These are phyloP conservation scores for Prunus mume DNA, from an alignment of 306 rosid species.

Conservation along the genomic window DNA sequence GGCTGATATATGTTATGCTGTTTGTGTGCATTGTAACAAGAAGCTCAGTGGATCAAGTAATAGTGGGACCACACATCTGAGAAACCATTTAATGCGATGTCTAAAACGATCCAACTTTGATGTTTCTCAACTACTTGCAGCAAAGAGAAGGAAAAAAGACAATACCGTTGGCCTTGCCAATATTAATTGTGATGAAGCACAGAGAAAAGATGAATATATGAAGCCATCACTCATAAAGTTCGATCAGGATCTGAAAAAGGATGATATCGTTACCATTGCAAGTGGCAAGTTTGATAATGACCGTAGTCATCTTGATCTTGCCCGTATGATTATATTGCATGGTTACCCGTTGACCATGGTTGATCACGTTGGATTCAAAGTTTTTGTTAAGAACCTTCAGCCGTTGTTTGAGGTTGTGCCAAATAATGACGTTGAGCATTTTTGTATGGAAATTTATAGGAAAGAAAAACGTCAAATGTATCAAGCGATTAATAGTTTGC, in stretches of 20 bases:
- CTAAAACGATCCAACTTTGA: constrained; percentile 84
- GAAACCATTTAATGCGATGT: constrained; percentile 95
- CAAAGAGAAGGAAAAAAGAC: constrained; percentile 89
- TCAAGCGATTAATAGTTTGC: constrained; percentile 53
- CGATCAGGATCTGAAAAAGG: constrained; percentile 80
- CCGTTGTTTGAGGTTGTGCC: constrained; percentile 83
- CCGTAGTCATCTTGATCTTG: constrained; percentile 86
- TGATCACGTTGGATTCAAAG: constrained; percentile 93
- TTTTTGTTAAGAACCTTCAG: constrained; percentile 93
- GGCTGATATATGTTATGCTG: constrained; percentile 86
- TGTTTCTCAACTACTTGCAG: constrained; percentile 90
- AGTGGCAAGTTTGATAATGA: constrained; percentile 79
- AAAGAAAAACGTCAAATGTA: constrained; percentile 70
- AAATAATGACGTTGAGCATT: constrained; percentile 49
- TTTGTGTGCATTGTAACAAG: constrained; percentile 92
- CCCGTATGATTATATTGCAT: constrained; percentile 88
- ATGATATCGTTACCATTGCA: constrained; percentile 58
- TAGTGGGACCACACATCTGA: constrained; percentile 94
- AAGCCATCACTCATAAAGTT: constrained; percentile 67
- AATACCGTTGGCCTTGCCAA: constrained; percentile 49
- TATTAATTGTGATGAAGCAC: constrained; percentile 69
- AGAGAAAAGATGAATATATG: constrained; percentile 65
- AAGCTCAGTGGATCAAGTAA: constrained; percentile 98
- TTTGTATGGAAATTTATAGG: constrained; percentile 67
- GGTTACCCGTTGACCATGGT: constrained; percentile 83